These are phyloP conservation scores for Chaetomium fimeti DNA, from an alignment of 495 filamentous ascomycete genomes.

Conservation along the genomic window DNA sequence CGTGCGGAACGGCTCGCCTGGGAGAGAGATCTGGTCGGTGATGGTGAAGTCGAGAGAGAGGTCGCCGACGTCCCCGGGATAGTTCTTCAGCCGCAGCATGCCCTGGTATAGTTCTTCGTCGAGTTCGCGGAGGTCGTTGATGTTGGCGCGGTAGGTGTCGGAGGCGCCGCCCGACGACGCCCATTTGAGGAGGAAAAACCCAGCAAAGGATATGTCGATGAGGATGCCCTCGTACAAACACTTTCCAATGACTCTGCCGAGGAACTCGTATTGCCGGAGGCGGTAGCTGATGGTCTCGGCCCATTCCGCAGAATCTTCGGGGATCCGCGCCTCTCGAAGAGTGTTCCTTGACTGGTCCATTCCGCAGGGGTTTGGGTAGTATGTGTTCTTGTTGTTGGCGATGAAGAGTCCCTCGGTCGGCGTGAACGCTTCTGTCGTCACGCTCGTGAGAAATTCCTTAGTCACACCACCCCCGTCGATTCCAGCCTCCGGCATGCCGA, in stretches of 20 bases:
- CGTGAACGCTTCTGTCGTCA: constrained; percentile 82
- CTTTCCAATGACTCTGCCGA: constrained; percentile 90
- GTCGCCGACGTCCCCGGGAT: constrained; percentile 74
- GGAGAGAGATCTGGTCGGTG: constrained; percentile 67
- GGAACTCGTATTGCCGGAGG: constrained; percentile 80
- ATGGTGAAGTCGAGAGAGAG: constrained; percentile 89
- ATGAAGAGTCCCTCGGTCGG: constrained; percentile 58
- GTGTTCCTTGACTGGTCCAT: constrained; percentile 69
- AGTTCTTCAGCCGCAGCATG: constrained; percentile 85
- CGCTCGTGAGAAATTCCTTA: constrained; percentile 92
- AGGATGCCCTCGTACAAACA: constrained; percentile 98
- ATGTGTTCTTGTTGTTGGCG: constrained; percentile 82
- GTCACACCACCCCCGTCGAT: constrained; percentile 98
- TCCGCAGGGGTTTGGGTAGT: constrained; percentile 83
- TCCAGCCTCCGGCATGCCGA: constrained; percentile 80
- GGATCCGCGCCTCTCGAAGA: constrained; percentile 53
- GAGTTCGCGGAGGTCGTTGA: constrained; percentile 91
- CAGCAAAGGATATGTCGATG: constrained; percentile 88
- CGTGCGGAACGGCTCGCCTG: constrained; percentile 49
- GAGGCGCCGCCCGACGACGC: constrained; percentile 64
- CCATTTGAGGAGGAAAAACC: constrained; percentile 97
- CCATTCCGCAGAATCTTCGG: constrained; percentile 54
- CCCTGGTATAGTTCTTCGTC: constrained; percentile 94
- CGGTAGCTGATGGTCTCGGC: constrained; percentile 58
- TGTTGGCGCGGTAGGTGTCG: constrained; percentile 75